Evolutionary conservation across 2,329 filamentous ascomycete species (phyloP), one percentile per base, ranked within the genome.

Genomic region (Cytospora schulzeri): DNA sequence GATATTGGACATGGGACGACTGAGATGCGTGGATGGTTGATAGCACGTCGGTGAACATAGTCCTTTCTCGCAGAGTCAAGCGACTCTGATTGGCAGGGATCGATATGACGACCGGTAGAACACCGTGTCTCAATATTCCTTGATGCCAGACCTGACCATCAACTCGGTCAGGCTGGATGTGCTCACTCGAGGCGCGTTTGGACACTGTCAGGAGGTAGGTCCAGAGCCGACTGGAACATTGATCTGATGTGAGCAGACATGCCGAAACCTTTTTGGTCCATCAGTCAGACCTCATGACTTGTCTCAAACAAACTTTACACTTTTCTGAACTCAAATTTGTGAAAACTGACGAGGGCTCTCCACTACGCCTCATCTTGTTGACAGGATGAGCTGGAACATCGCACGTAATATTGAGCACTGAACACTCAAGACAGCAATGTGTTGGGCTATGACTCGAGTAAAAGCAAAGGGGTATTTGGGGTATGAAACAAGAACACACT

Each of bases 41-140:
- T 12, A 48, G 17, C 48, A 52, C 9, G 41, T 31, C 24, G 63
- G 56, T 7, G 53, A 45, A n/a, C n/a, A n/a, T n/a, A n/a, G 19
- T 62, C 57, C 9, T 53, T 62, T 11, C 15, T 45, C 3, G 64
- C 66, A 15, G 57, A 64, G 11, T 57, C 68, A n/a, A 65, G 65
- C 3, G 60, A 69, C 2, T 66, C 63, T 4, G 65, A 62, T 26
- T n/a, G 38, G 28, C 12, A 66, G 66, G 1, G 67, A 70, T 12
- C 66, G 68, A 1, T 68, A 70, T 22, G 63, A 69, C 5, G 65
- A 62, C 12, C 74, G 75, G 8, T 79, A 77, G 78, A 79, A 79
- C 50, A 75, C 78, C n/a, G 76, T 31, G 4, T 31, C 29, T 79
- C n/a, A n/a, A n/a, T n/a, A n/a, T n/a, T n/a, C n/a, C 28, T 78